These are phyloP conservation scores for Ceratocystiopsis sp. DNA, from an alignment of 2,329 filamentous ascomycete species.

Conservation along the genomic window DNA sequence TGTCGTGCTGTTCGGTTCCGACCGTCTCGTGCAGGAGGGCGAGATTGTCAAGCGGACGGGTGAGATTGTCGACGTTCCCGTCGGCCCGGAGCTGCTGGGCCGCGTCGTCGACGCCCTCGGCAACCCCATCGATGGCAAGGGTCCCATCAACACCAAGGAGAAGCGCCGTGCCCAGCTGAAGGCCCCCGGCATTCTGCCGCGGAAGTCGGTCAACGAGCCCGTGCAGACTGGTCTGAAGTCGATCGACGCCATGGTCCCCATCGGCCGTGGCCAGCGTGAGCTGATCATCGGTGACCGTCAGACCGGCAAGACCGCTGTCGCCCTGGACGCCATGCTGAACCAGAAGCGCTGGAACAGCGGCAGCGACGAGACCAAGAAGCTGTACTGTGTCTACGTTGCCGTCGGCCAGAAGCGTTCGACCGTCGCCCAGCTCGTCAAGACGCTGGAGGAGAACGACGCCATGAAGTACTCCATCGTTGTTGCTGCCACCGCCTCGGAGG, in stretches of 20 bases:
- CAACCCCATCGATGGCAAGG: conserved; percentile 99
- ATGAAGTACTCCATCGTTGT: conserved; percentile 97
- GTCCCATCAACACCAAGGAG: conserved; percentile 81
- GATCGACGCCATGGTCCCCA: conserved; percentile 98
- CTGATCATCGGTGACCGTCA: conserved; percentile 99
- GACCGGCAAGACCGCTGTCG: conserved; percentile 98
- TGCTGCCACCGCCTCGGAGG: conserved; percentile 93
- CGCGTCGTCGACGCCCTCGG: conserved; percentile 97
- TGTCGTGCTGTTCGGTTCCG: conserved; percentile 99
- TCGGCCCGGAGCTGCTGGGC: conserved; percentile 81
- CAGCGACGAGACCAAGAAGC: conserved; percentile 89
- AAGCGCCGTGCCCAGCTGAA: conserved; percentile 95
- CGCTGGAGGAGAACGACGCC: conserved; percentile 97
- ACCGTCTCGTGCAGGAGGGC: conserved; percentile 98
- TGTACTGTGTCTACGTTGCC: conserved; percentile 98
- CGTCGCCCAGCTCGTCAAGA: conserved; percentile 98
- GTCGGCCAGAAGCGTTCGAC: conserved; percentile 99
- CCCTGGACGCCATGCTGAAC: conserved; percentile 95
- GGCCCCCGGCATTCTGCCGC: conserved; percentile 95
- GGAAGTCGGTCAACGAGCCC: conserved; percentile 92
- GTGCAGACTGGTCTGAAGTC: conserved; percentile 99
- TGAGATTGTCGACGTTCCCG: conserved; percentile 96
- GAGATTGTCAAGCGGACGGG: conserved; percentile 99
- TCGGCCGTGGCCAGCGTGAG: conserved; percentile 99
- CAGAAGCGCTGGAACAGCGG: conserved; percentile 93